A percentile compares a stretch with the other conserved stretches of the same genome.
phyloP scores from a whole-genome alignment of 73 alveolate species.

The Symbiodinium pilosum region DNA sequence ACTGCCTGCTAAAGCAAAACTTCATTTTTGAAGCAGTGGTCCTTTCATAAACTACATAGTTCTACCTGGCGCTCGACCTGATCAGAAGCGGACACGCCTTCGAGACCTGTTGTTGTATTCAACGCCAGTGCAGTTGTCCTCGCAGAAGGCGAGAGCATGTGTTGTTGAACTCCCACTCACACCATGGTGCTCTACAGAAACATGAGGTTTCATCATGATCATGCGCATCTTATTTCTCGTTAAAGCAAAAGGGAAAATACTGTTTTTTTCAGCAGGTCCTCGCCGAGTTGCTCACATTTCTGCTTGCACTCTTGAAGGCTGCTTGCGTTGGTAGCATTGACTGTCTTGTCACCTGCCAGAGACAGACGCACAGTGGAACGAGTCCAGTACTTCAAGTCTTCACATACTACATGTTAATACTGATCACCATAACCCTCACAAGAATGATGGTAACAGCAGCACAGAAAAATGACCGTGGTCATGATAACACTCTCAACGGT shows the following conservation, averaged over 20 bases:
- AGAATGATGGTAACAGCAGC: no score
- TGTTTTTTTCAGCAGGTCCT: neutral
- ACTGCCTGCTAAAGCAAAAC: no score
- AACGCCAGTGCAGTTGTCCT: slow-evolving; percentile 56
- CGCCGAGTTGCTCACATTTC: slow-evolving; percentile 32
- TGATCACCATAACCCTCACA: no score
- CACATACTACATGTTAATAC: no score
- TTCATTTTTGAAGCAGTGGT: no score
- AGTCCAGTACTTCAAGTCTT: no score
- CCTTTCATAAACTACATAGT: no score
- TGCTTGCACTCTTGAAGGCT: slow-evolving; percentile 27
- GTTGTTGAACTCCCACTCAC: neutral
- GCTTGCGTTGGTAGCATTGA: slow-evolving; percentile 13
- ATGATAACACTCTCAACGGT: neutral
- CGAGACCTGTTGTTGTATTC: slow-evolving; percentile 47
- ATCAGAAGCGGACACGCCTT: slow-evolving; percentile 26
- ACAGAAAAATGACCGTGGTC: no score
- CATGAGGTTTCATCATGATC: no score
- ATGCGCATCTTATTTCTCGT: neutral
- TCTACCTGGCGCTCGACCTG: no score
- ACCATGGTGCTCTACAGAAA: neutral
- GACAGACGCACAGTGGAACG: no score
- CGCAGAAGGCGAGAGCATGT: neutral
- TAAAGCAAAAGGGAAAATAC: neutral
- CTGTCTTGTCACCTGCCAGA: slow-evolving; percentile 5